These are phyloP conservation scores for Brachypodium distachyon DNA, from an alignment of 202 grass and related monocot species.

Conservation along the genomic window DNA sequence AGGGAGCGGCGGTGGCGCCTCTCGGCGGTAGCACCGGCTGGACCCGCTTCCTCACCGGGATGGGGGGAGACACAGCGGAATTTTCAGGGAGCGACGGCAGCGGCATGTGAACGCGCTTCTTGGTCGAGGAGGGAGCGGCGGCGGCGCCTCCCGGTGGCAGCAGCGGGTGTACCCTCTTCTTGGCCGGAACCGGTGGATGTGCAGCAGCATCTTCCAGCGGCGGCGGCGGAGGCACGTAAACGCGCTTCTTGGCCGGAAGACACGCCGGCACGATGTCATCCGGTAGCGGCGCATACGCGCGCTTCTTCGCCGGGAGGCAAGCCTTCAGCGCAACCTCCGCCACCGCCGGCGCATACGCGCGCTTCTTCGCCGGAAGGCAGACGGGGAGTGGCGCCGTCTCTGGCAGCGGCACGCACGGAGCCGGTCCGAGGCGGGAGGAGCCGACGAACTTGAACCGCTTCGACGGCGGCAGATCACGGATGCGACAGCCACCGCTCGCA, in stretches of 20 bases:
- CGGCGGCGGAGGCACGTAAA: not conserved
- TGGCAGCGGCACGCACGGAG: not conserved
- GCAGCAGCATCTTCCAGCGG: not conserved
- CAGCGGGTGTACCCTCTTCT: constrained; percentile 17
- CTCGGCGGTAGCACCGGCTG: not conserved
- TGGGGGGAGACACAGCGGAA: not conserved
- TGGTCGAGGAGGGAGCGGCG: not conserved
- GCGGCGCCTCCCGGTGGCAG: not conserved
- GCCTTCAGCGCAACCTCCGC: not conserved
- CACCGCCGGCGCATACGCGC: not conserved
- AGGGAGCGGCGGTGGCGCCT: not conserved
- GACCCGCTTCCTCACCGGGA: constrained; percentile 49
- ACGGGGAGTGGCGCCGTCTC: not conserved
- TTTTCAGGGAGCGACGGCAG: not conserved
- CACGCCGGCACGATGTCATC: not conserved
- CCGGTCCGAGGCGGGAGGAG: not conserved
- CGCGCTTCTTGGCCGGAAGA: constrained; percentile 54
- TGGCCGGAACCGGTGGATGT: not conserved
- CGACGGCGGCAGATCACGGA: constrained; percentile 46
- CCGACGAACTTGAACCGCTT: constrained; percentile 66
- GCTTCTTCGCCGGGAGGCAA: constrained; percentile 61
- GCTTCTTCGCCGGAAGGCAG: constrained; percentile 40
- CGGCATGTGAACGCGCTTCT: constrained; percentile 28
- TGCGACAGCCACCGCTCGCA: not conserved
- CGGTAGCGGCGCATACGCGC: not conserved